Conservation (phyloP, 371 early-diverging fungal species). For the Haplosporangium sp. region DNA sequence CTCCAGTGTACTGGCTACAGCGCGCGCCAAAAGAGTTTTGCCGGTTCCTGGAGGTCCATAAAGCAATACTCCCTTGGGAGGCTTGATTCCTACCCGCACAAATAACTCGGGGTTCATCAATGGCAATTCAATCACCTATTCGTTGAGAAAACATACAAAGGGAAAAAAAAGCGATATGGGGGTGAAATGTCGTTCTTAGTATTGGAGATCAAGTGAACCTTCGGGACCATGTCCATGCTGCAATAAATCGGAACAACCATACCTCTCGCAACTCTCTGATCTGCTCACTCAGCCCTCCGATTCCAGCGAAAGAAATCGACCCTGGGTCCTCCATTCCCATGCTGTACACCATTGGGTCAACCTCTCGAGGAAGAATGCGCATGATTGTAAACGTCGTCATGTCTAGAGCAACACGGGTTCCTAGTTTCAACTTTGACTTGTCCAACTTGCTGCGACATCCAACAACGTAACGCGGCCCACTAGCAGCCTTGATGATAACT, state of each 20-base stretch:
- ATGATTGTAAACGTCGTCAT: conserved; percentile 99
- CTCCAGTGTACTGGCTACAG: conserved; percentile 97
- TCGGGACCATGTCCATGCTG: too few relatives aligned
- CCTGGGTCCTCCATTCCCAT: conserved; percentile 99
- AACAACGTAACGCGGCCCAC: conserved; percentile 99
- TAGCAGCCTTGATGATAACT: conserved; percentile 99
- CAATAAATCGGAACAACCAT: neutral
- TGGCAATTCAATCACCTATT: conserved; percentile 96
- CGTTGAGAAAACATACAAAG: neutral
- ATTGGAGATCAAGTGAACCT: neutral
- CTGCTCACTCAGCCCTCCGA: conserved; percentile 98
- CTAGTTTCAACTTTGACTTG: conserved; percentile 93
- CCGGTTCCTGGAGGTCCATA: conserved; percentile 99
- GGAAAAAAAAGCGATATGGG: neutral
- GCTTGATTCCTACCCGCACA: conserved; percentile 97
- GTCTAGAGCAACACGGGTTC: conserved; percentile 98
- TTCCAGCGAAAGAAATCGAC: conserved; percentile 94
- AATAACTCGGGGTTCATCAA: conserved; percentile 99
- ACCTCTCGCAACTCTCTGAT: conserved; percentile 98
- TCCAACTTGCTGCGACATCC: conserved; percentile 96
- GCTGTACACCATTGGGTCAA: conserved; percentile 99
- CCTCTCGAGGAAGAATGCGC: conserved; percentile 98
- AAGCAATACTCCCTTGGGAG: conserved; percentile 94
- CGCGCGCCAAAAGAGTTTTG: conserved; percentile 93
- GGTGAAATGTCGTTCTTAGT: neutral